These are phyloP conservation scores for Seiridium cupressi DNA, from an alignment of 2,329 filamentous ascomycete species.

Conservation along the genomic window DNA sequence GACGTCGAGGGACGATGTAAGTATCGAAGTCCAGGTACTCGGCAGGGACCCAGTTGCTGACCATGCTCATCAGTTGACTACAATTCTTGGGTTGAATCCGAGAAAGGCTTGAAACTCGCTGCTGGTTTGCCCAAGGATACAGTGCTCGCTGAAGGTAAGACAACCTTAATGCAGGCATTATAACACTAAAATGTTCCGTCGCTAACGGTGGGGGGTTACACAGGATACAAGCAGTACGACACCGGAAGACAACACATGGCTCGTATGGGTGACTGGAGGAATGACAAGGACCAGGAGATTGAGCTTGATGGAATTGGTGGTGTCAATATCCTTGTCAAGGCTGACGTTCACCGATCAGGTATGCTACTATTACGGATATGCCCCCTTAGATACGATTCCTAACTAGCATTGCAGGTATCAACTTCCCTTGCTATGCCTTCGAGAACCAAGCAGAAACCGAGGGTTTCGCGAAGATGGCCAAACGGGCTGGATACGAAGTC, in stretches of 20 bases:
- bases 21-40: constrained; percentile 27
- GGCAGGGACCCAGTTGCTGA: constrained; percentile 15
- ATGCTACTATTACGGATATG: constrained; percentile 25
- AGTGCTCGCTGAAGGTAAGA: constrained; percentile 82
- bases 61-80: constrained; percentile 71
- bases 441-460: constrained; percentile 99
- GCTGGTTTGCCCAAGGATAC: constrained; percentile 73
- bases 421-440: constrained; percentile 94
- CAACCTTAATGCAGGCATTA: not conserved
- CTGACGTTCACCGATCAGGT: constrained; percentile 94
- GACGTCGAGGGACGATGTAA: constrained; percentile 95
- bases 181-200: constrained; percentile 12
- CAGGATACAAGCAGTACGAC: constrained; percentile 89
- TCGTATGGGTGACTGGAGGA: constrained; percentile 85
- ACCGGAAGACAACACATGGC: constrained; percentile 91
- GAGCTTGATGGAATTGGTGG: constrained; percentile 94
- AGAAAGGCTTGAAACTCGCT: constrained; percentile 76
- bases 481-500: constrained; percentile 89
- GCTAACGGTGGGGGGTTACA: constrained; percentile 10
- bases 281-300: constrained; percentile 89
- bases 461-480: constrained; percentile 98
- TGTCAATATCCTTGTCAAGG: constrained; percentile 97
- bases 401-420: constrained; percentile 66
- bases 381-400: not conserved
- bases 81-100: constrained; percentile 97